phyloP scores from a whole-genome alignment of 257 asterid genomes.

The Hygrophila difformis region DNA sequence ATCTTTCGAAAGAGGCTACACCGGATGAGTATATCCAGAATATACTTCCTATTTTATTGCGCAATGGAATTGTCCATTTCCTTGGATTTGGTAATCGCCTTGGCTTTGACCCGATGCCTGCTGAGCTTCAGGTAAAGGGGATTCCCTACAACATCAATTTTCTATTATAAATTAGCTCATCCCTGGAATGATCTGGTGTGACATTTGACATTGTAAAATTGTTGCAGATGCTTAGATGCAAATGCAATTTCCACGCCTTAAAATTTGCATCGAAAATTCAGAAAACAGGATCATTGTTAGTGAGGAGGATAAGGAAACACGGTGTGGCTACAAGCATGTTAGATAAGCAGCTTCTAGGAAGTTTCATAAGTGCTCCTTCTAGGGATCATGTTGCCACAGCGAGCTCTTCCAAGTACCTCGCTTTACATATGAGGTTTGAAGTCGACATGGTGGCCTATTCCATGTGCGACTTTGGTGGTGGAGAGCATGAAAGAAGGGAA shows the following conservation, averaged over 20 bases:
- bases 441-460: slow-evolving; percentile 98
- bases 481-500: slow-evolving; percentile 52
- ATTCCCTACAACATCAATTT: background rate
- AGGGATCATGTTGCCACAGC: slow-evolving; percentile 9
- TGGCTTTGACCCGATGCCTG: slow-evolving; percentile 74
- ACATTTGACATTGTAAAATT: background rate
- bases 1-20: slow-evolving; percentile 81
- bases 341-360: slow-evolving; percentile 73
- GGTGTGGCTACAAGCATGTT: slow-evolving; percentile 31
- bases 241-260: slow-evolving; percentile 90
- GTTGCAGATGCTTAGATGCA: slow-evolving; percentile 82
- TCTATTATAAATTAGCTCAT: background rate
- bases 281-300: slow-evolving; percentile 45
- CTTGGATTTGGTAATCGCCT: slow-evolving; percentile 95
- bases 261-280: slow-evolving; percentile 73
- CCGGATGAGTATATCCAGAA: slow-evolving; percentile 58
- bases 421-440: slow-evolving; percentile 90
- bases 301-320: slow-evolving; percentile 53
- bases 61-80: slow-evolving; percentile 70
- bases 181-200: too few relatives aligned
- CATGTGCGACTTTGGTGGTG: slow-evolving; percentile 89
- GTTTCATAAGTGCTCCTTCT: slow-evolving; percentile 28
- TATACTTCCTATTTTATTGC: slow-evolving; percentile 54
- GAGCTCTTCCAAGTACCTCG: slow-evolving; percentile 55
- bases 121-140: slow-evolving; percentile 58